Evolutionary conservation across 2,329 filamentous ascomycete species (phyloP).

Genomic region (Keithomyces neogunnii): DNA sequence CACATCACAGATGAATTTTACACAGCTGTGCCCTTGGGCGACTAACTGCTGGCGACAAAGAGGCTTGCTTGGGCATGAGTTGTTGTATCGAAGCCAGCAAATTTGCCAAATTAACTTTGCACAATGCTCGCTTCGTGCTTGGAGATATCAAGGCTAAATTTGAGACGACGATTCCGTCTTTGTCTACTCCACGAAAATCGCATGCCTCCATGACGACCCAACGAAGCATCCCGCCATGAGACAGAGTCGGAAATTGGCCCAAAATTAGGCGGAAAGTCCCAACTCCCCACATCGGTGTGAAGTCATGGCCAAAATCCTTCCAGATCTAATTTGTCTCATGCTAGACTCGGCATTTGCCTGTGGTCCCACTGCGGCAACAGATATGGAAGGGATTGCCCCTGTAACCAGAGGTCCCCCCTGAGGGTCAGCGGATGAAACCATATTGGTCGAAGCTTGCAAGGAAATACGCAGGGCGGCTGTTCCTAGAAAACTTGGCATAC

Average conservation of each 20-base stretch:
- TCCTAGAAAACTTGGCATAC: neutral
- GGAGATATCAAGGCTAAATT: no score
- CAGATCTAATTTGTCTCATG: neutral
- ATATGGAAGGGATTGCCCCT: neutral
- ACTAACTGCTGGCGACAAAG: no score
- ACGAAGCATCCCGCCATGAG: conserved; percentile 9
- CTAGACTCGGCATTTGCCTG: neutral
- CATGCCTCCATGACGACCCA: conserved; percentile 2
- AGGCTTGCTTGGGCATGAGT: no score
- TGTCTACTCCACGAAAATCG: neutral
- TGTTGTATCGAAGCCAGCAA: no score
- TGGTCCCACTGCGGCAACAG: neutral
- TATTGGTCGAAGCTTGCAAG: neutral
- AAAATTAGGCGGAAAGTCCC: conserved; percentile 5
- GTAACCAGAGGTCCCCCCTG: no score
- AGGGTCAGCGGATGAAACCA: neutral
- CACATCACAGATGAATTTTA: no score
- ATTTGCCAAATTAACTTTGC: no score
- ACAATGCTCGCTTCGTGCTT: no score
- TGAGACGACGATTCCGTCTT: no score
- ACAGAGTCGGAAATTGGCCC: conserved; percentile 8
- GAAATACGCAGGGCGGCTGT: conserved; percentile 6
- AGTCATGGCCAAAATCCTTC: conserved; percentile 2
- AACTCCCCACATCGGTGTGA: conserved; percentile 3
- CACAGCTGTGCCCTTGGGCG: no score